Evolutionary conservation across 768 basidiomycete genomes (phyloP).

Genomic region (Suillus subalutaceus): DNA sequence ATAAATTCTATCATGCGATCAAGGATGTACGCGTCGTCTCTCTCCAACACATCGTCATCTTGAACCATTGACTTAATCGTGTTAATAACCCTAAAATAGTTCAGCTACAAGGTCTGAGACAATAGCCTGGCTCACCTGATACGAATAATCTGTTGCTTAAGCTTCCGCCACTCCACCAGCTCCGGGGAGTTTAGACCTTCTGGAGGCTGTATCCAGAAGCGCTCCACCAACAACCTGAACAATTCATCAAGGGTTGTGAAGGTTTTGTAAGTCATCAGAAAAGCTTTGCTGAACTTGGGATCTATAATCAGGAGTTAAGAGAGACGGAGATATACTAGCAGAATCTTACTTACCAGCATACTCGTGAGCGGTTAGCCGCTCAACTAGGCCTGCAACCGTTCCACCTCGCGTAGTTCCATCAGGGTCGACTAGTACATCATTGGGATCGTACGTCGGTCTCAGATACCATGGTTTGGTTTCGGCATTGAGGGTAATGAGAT

Average conservation of each 20-base stretch:
- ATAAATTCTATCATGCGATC: conserved; percentile 57
- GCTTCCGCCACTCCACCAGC: conserved; percentile 53
- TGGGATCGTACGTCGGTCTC: conserved; percentile 53
- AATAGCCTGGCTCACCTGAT: conserved; percentile 47
- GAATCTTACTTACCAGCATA: conserved; percentile 47
- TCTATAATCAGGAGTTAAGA: conserved; percentile 37
- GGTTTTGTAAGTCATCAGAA: conserved; percentile 71
- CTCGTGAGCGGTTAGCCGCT: conserved; percentile 68
- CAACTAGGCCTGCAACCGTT: conserved; percentile 60
- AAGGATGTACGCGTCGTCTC: conserved; percentile 55
- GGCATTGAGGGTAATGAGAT: conserved; percentile 42
- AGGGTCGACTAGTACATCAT: conserved; percentile 63
- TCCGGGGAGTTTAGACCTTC: conserved; percentile 45
- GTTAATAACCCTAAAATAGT: conserved; percentile 56
- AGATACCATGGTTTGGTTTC: conserved; percentile 62
- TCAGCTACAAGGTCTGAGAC: conserved; percentile 2
- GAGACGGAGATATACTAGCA: not conserved
- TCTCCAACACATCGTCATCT: conserved; percentile 55
- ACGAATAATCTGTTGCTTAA: conserved; percentile 62
- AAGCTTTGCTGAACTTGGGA: conserved; percentile 58
- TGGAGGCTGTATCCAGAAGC: conserved; percentile 62
- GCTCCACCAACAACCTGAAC: conserved; percentile 54
- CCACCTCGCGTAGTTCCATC: conserved; percentile 67
- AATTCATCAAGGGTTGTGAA: conserved; percentile 60
- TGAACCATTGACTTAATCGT: conserved; percentile 63